phyloP scores from a whole-genome alignment of 345 rosid genomes.

The Salix purpurea region DNA sequence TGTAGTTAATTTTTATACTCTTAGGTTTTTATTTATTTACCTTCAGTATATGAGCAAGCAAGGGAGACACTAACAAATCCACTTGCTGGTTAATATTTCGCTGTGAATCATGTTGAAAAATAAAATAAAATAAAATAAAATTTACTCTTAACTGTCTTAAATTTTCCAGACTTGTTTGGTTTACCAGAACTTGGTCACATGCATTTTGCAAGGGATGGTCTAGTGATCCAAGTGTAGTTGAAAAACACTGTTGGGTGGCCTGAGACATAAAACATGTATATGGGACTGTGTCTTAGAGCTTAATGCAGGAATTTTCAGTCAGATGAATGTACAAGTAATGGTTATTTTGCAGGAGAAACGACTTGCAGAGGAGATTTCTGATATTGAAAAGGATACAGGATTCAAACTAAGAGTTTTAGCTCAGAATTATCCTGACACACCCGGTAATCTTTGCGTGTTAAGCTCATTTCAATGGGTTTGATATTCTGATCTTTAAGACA shows the following conservation, averaged over 20 bases:
- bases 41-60: background rate
- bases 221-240: no score
- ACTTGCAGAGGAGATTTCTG: conserved; percentile 57
- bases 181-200: background rate
- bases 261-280: background rate
- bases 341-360: conserved; percentile 64
- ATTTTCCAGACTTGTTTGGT: background rate
- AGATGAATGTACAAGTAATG: background rate
- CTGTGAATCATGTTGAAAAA: background rate
- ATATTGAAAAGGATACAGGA: conserved; percentile 81
- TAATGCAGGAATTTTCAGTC: no score
- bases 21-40: background rate
- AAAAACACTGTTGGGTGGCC: background rate
- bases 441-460: conserved; percentile 41
- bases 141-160: background rate
- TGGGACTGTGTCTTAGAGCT: no score
- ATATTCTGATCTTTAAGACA: background rate
- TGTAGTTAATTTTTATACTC: no score
- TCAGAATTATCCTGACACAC: conserved; percentile 91
- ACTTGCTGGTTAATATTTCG: background rate
- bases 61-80: background rate
- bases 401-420: conserved; percentile 81
- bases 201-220: background rate
- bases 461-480: background rate
- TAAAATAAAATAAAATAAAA: background rate